phyloP scores from a whole-genome alignment of 805 yeast species.

The Suhomyces faveliae region DNA sequence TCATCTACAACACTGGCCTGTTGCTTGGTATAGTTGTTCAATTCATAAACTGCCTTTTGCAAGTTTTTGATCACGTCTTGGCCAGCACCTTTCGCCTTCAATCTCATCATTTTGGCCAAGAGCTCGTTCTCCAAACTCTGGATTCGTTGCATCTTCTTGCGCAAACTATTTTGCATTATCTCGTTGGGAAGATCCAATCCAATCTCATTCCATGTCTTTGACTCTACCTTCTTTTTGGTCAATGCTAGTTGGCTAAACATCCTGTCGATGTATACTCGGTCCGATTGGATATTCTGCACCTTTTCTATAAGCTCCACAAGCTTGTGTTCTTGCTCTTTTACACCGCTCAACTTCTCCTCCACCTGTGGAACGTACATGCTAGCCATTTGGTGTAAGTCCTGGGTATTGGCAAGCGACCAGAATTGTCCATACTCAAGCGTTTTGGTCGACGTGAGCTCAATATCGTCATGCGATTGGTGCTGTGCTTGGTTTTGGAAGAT shows the following conservation, averaged over 20 bases:
- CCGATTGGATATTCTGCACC: constrained; percentile 16
- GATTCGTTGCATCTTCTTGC: constrained; percentile 26
- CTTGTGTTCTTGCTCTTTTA: constrained; percentile 4
- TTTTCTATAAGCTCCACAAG: constrained; percentile 10
- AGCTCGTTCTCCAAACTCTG: constrained; percentile 23
- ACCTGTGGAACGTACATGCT: constrained; percentile 1
- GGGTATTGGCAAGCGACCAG: constrained; percentile 18
- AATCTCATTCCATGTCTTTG: constrained; percentile 16
- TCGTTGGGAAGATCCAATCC: constrained; percentile 34
- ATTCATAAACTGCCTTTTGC: constrained; percentile 28
- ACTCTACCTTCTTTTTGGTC: constrained; percentile 12
- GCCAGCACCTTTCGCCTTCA: constrained; percentile 26
- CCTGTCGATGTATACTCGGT: constrained; percentile 23
- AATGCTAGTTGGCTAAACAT: constrained; percentile 26
- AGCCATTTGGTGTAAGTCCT: constrained; percentile 9
- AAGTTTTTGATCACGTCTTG: constrained; percentile 22
- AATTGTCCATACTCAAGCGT: constrained; percentile 9
- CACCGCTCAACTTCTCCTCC: background rate
- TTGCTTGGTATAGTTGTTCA: constrained; percentile 20
- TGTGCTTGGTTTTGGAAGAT: constrained; percentile 13
- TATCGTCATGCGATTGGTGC: constrained; percentile 3
- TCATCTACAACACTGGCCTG: constrained; percentile 14
- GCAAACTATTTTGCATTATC: constrained; percentile 21
- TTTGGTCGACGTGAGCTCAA: background rate
- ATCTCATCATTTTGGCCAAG: constrained; percentile 28